These are phyloP conservation scores for Chytriomyces sp. DNA, from an alignment of 192 early-diverging fungal species.

Conservation along the genomic window DNA sequence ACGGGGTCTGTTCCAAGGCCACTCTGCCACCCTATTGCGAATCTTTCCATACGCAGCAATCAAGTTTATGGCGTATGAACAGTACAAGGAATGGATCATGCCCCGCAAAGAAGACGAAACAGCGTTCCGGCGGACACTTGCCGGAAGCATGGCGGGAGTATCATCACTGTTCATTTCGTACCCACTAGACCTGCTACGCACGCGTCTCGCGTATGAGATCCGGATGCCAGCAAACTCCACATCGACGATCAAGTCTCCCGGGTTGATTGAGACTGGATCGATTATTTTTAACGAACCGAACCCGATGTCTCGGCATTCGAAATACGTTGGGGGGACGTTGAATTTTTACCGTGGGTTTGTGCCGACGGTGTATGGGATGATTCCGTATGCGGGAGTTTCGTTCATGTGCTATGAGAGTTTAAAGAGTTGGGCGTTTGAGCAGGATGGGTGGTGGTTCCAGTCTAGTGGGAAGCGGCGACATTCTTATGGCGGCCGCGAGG, in stretches of 20 bases:
- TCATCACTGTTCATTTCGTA: conserved; percentile 90
- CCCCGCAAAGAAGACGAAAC: conserved; percentile 69
- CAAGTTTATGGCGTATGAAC: conserved; percentile 97
- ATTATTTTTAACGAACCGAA: conserved; percentile 81
- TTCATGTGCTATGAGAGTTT: conserved; percentile 88
- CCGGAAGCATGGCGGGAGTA: conserved; percentile 81
- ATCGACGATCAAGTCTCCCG: not conserved
- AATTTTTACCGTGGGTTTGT: conserved; percentile 96
- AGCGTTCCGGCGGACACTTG: conserved; percentile 74
- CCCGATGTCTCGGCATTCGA: conserved; percentile 28
- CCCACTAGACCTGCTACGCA: conserved; percentile 91
- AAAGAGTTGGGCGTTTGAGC: conserved; percentile 57
- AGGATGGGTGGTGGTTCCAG: conserved; percentile 23
- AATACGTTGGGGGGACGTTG: conserved; percentile 43
- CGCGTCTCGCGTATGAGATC: conserved; percentile 90
- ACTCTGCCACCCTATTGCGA: conserved; percentile 88
- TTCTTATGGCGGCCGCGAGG: not conserved
- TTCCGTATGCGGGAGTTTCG: conserved; percentile 95
- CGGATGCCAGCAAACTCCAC: conserved; percentile 33
- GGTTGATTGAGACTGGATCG: conserved; percentile 39
- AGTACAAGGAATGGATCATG: conserved; percentile 74
- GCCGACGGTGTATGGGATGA: conserved; percentile 88
- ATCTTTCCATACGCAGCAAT: conserved; percentile 98
- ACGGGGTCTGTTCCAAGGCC: conserved; percentile 89
- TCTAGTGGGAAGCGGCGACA: not conserved